Evolutionary conservation across 192 early-diverging fungal species (phyloP), one percentile per base, ranked within the genome.

Genomic region (Phlyctochytrium bullatum): DNA sequence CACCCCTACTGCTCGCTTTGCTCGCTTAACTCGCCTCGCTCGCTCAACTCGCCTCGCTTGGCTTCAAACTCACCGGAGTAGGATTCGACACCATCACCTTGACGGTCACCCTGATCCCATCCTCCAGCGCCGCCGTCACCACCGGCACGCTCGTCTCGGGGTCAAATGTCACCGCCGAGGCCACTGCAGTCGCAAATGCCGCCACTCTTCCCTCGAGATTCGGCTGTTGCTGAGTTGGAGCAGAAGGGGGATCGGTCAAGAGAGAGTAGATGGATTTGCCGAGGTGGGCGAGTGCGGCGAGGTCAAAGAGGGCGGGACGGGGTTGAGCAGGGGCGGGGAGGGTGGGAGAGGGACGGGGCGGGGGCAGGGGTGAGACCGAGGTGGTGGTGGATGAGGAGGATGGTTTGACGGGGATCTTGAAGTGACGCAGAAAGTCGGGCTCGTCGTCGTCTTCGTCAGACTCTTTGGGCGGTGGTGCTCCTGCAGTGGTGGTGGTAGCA

Each of bases 301-400:
- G 40, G 12, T 10, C 40, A n/a, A 14, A 10, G n/a, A 50, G n/a
- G 12, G n/a, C 12, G 40, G 40, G 40, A 10, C 40, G 10, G 40
- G 40, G 12, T n/a, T n/a, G 10, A 50, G n/a, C n/a, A n/a, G 40
- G 12, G 40, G 40, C 40, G 12, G 10, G 40, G 12, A 50, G 12
- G 40, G 40, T n/a, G 12, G 40, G n/a, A 10, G 40, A 10, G 40
- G 40, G 40, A 10, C n/a, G 40, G 12, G 40, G 40, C 40, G 40
- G 40, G 40, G 40, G 10, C 40, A n/a, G 40, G 40, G 40, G 40
- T n/a, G 40, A 50, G n/a, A 50, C 40, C 40, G 40, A n/a, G 40
- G 10, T 50, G 40, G n/a, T 50, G 40, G 40, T n/a, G 40, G 40
- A 10, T n/a, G 40, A 50, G 40, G 10, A 14, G n/a, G 40, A 50